A percentile compares a stretch with the other conserved stretches of the same genome.
Evolutionary conservation across 257 asterid species (phyloP).

Genomic region (Ligustrum vulgare): DNA sequence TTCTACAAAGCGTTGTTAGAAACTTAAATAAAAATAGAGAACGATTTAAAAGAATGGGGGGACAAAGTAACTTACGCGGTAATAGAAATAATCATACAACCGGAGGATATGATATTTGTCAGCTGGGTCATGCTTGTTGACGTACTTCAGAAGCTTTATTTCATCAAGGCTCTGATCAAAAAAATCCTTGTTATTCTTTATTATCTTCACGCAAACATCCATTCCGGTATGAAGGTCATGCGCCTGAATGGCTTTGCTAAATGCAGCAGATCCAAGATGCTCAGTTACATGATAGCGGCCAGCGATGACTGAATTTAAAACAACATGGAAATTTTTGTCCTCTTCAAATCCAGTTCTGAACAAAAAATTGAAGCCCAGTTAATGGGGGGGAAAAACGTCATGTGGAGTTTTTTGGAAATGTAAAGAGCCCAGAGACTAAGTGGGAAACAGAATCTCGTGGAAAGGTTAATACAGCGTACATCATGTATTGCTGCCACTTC

Average conservation of each 20-base stretch:
- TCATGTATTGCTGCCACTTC: background rate
- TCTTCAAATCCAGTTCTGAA: constrained; percentile 98
- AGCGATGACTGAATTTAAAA: constrained; percentile 83
- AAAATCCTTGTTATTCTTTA: constrained; percentile 96
- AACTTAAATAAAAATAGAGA: background rate
- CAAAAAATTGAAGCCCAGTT: constrained; percentile 32
- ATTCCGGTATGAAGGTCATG: constrained; percentile 99
- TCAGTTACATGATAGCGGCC: constrained; percentile 99
- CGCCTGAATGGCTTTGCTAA: constrained; percentile 99
- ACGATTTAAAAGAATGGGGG: background rate
- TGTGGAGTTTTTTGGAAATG: background rate
- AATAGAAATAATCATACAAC: constrained; percentile 91
- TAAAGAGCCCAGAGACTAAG: background rate
- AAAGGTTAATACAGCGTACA: background rate
- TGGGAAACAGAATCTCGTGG: background rate
- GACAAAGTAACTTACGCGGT: constrained; percentile 65
- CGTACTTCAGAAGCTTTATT: constrained; percentile 96
- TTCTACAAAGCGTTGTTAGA: constrained; percentile 4
- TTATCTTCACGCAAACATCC: constrained; percentile 97
- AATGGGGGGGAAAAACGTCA: background rate
- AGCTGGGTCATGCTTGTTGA: constrained; percentile 95
- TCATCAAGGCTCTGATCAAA: constrained; percentile 99
- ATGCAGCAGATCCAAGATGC: constrained; percentile 99
- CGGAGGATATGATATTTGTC: constrained; percentile 96
- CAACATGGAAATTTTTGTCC: constrained; percentile 94